Evolutionary conservation across 306 rosid genomes (phyloP).

Genomic region (Cucurbita maxima): DNA sequence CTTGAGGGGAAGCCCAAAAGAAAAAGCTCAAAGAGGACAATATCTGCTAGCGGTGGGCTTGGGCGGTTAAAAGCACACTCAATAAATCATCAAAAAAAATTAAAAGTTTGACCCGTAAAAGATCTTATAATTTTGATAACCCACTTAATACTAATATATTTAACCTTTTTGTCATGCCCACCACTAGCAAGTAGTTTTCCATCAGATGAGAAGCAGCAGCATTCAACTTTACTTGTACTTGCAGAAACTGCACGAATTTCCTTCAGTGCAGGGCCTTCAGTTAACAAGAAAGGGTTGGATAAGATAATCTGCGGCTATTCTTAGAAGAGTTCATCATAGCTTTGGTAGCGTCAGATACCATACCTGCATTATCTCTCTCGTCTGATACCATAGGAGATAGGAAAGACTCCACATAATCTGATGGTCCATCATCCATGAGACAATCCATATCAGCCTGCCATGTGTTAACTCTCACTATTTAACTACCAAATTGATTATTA

Average conservation of each 20-base stretch:
- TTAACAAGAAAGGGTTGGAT: conserved; percentile 10
- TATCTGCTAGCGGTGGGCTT: too few species aligned
- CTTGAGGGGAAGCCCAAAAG: too few species aligned
- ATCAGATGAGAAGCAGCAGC: conserved; percentile 78
- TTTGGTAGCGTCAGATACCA: conserved; percentile 24
- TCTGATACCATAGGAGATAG: conserved; percentile 31
- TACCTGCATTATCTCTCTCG: conserved; percentile 25
- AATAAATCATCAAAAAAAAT: neutral
- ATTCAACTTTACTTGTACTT: conserved; percentile 47
- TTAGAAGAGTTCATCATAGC: conserved; percentile 23
- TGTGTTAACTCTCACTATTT: neutral
- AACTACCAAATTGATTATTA: neutral
- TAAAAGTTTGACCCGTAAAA: neutral
- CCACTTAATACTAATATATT: neutral
- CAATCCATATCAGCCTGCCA: conserved; percentile 5
- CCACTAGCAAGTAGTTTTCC: conserved; percentile 84
- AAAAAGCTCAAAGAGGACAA: too few species aligned
- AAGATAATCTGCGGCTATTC: neutral
- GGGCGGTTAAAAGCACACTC: neutral
- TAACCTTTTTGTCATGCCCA: conserved; percentile 70
- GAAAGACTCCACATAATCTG: conserved; percentile 39
- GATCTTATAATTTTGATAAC: neutral
- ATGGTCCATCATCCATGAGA: conserved; percentile 40
- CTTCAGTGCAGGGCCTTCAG: conserved; percentile 28
- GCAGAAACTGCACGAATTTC: conserved; percentile 35